Base-by-base conservation (phyloP, 768 basidiomycete species). In the Mycena latifolia region DNA sequence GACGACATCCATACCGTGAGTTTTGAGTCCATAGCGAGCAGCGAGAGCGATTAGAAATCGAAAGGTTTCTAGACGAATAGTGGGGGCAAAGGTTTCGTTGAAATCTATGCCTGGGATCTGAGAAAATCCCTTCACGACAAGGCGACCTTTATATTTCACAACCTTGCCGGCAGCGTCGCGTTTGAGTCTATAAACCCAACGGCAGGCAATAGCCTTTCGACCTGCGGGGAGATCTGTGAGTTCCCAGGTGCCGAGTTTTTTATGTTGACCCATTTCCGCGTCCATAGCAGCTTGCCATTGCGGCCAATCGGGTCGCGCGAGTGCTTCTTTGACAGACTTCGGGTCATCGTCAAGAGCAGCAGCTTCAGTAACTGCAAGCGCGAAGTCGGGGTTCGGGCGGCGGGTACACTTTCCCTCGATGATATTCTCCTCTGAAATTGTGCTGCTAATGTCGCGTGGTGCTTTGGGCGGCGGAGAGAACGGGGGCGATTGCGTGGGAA, bases 71-170 rank as follows among this genome's bases (percentile, higher is more conserved):
- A 80, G 64, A 1, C 73, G 61, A 35, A 77, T 72, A 29, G 79
- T 76, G 0, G 76, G 77, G 11, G 77, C 66, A 54, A 72, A 78
- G 1, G 74, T 77, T 20, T 76, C 51, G 45, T 59, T 65, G 59
- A 72, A 84, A 60, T 82, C 81, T 22, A 77, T 66, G 15, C 82
- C 82, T 7, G 73, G 78, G 35, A 73, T 73, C 67, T 87, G 84
- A 0, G 76, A 72, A 63, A 77, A 86, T 17, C 79, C 77, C 41
- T 76, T 72, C 0, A 76, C 77, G 0, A 81, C 77, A 0, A 62
- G 62, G 15, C 48, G 62, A 12, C 45, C 62, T 45, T 63, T 63
- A 29, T 63, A 52, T 27, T 63, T 57, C 15, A 57, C 62, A 51
- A 63, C 47, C 15, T 63, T 55, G 24, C 62, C 62, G 20, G 27